Percentiles rank a stretch among this genome's conserved stretches.
Conservation (phyloP, 306 rosid species). For the Luffa acutangula region DNA sequence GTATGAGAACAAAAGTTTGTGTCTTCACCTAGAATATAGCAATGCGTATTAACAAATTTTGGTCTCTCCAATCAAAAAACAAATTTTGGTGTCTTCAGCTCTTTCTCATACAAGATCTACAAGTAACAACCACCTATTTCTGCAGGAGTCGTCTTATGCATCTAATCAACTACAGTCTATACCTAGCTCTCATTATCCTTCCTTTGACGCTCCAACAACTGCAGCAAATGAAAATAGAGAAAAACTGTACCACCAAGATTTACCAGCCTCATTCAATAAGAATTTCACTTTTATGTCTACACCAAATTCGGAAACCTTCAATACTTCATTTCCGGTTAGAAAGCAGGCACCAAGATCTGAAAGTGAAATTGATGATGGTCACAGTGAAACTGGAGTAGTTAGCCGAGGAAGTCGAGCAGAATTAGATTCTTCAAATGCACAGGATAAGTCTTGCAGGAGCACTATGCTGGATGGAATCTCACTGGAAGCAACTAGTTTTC, state of each 20-base stretch:
- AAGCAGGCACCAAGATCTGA: slow-evolving; percentile 37
- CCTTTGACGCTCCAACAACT: slow-evolving; percentile 28
- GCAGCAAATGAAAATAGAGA: slow-evolving; percentile 28
- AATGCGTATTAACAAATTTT: slow-evolving; percentile 22
- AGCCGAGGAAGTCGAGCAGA: slow-evolving; percentile 39
- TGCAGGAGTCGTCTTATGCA: slow-evolving; percentile 44
- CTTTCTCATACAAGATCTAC: slow-evolving; percentile 30
- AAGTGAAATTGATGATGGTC: slow-evolving; percentile 52
- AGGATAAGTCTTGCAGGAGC: slow-evolving; percentile 50
- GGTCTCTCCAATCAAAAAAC: slow-evolving; percentile 11
- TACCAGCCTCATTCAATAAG: slow-evolving; percentile 15
- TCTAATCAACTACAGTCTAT: slow-evolving; percentile 31
- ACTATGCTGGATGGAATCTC: slow-evolving; percentile 35
- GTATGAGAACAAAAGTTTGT: slow-evolving; percentile 21
- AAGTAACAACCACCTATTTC: slow-evolving; percentile 20
- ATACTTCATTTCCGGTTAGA: slow-evolving; percentile 27
- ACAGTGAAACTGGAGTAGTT: slow-evolving; percentile 50
- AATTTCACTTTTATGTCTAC: slow-evolving; percentile 26
- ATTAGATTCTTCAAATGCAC: slow-evolving; percentile 45
- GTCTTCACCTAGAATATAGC: slow-evolving; percentile 16
- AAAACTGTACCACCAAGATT: slow-evolving; percentile 19
- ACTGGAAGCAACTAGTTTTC: slow-evolving; percentile 50
- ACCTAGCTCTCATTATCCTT: slow-evolving; percentile 38
- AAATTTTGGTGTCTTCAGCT: slow-evolving; percentile 23
- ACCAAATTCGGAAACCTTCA: slow-evolving; percentile 18